Percentiles rank a stretch among this genome's conserved stretches.
These are phyloP conservation scores for Datura wrightii DNA, from an alignment of 257 asterid species.

Conservation along the genomic window DNA sequence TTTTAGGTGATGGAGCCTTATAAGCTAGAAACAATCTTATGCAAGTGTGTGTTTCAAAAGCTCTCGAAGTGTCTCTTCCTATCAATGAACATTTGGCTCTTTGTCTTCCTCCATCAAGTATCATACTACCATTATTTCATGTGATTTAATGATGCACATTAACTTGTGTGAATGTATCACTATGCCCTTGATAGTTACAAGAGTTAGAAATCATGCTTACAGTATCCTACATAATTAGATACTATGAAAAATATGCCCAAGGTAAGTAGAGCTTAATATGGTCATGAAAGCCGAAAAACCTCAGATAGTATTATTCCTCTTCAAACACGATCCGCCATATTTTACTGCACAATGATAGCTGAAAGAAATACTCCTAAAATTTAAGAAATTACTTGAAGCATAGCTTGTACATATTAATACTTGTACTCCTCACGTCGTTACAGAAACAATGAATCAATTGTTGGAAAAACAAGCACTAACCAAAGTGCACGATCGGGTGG, in stretches of 20 bases:
- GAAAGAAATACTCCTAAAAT: background rate
- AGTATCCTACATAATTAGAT: background rate
- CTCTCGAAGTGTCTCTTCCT: background rate
- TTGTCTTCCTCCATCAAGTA: background rate
- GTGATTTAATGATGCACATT: background rate
- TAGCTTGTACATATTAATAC: background rate
- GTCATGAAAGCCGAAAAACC: background rate
- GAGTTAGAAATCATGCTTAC: background rate
- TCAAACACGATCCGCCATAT: background rate
- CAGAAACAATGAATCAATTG: too few species aligned
- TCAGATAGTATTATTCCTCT: background rate
- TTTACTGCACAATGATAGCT: background rate
- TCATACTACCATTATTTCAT: background rate
- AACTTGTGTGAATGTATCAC: background rate
- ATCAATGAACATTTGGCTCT: background rate
- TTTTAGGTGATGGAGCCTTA: background rate
- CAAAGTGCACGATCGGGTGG: too few species aligned
- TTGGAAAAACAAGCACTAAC: too few species aligned
- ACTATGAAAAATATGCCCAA: background rate
- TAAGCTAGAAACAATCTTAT: background rate
- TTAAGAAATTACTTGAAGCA: background rate
- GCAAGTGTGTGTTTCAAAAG: background rate
- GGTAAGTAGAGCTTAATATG: conserved; percentile 4
- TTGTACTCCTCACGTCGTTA: too few species aligned
- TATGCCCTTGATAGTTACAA: conserved; percentile 6